Conservation (phyloP, 2,329 filamentous ascomycete genomes). For the Mollisia scopiformis region DNA sequence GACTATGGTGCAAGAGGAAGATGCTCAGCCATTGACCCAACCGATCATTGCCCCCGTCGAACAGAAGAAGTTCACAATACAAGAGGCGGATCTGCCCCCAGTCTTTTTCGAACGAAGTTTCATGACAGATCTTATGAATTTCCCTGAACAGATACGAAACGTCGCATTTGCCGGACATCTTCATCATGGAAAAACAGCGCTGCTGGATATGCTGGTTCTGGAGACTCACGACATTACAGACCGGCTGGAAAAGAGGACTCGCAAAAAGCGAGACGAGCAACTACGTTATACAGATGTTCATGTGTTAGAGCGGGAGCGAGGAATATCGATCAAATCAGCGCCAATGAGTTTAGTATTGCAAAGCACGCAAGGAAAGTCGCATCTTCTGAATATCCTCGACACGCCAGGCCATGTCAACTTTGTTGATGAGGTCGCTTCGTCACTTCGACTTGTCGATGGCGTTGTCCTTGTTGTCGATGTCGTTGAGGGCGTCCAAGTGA, state of each 20-base stretch:
- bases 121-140: constrained; percentile 95
- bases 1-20: constrained; percentile 94
- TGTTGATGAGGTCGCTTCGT: constrained; percentile 92
- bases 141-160: constrained; percentile 91
- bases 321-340: constrained; percentile 87
- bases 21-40: constrained; percentile 88
- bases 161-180: constrained; percentile 89
- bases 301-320: constrained; percentile 84
- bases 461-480: constrained; percentile 94
- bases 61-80: constrained; percentile 93
- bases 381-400: constrained; percentile 92
- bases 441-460: constrained; percentile 85
- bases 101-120: constrained; percentile 89
- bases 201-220: constrained; percentile 97
- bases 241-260: constrained; percentile 77
- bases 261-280: constrained; percentile 84
- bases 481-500: constrained; percentile 97
- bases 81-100: constrained; percentile 87
- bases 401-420: constrained; percentile 99
- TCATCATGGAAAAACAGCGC: constrained; percentile 96
- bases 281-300: constrained; percentile 94
- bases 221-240: constrained; percentile 90
- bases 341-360: constrained; percentile 94
- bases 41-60: constrained; percentile 93
- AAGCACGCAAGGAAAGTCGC: constrained; percentile 88